phyloP scores from a whole-genome alignment of 164 flowering plant genomes.

The Protea cynaroides region DNA sequence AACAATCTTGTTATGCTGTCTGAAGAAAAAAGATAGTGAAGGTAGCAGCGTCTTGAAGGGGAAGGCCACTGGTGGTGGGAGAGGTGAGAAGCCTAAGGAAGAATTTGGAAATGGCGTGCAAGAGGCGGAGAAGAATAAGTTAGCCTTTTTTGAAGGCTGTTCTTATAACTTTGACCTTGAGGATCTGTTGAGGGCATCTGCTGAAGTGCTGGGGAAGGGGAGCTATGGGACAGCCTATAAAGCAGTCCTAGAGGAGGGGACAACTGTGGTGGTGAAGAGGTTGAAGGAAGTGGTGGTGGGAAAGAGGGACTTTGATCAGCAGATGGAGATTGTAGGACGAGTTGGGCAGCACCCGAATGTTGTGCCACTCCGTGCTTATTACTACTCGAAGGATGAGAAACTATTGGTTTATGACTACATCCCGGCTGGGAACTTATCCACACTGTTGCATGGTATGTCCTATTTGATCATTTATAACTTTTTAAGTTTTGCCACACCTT shows the following conservation, averaged over 20 bases:
- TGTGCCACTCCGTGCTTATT: conserved; percentile 58
- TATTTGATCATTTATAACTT: background rate
- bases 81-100: conserved; percentile 37
- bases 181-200: conserved; percentile 68
- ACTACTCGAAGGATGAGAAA: conserved; percentile 65
- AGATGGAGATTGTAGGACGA: conserved; percentile 49
- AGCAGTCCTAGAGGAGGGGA: conserved; percentile 58
- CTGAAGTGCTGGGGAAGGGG: conserved; percentile 83
- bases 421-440: conserved; percentile 41
- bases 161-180: conserved; percentile 56
- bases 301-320: conserved; percentile 56
- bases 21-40: conserved; percentile 21
- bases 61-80: conserved; percentile 25
- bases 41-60: conserved; percentile 17
- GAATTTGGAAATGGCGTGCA: conserved; percentile 64
- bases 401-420: conserved; percentile 51
- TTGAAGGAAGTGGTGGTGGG: conserved; percentile 48
- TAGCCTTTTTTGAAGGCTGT: conserved; percentile 54
- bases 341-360: conserved; percentile 41
- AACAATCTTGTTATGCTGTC: conserved; percentile 22
- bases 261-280: conserved; percentile 51
- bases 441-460: conserved; percentile 47
- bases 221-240: conserved; percentile 68
- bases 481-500: background rate
- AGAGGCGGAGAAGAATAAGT: conserved; percentile 61